Base-by-base conservation (phyloP, 495 filamentous ascomycete species). In the Neurospora cerealis region DNA sequence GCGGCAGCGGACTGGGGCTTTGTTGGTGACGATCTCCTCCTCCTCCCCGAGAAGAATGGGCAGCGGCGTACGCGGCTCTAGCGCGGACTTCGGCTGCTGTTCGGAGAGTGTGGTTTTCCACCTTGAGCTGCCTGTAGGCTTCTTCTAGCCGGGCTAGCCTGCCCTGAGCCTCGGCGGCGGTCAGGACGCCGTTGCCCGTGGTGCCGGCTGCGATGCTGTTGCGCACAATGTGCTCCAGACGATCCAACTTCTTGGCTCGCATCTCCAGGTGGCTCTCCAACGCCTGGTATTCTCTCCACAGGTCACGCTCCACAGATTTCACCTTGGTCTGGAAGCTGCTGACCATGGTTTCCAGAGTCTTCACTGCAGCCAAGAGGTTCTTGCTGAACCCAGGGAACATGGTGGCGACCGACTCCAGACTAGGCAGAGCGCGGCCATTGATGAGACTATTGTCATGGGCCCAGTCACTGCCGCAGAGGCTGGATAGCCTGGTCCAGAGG, bases 401-500 rank as follows among this genome's bases (percentile, higher is more conserved):
- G 34, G 90, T 92, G 42, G 91, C 89, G 71, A 97, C 90, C 60
- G 93, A 88, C 76, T 97, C 94, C 69, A 96, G 84, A 41, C 90
- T 92, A 0, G 93, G 93, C 8, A 95, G 83, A 15, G 87, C 87
- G 71, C 95, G 92, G 69, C 93, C 93, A 74, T 95, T 93, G 79
- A 98, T 93, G 48, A 96, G 88, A 74, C 90, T 92, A 77, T 98
- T 95, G 74, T 93, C 90, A 75, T 97, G 92, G 0, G 92, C 89
- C 96, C 96, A 99, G 78, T 98, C 96, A 0, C 88, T 85, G 38
- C 96, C 96, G 76, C 96, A 98, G 71, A 98, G 90, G 10, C 90
- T 84, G 3, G 92, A 93, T 17, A 99, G 86, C 37, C 93, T 89
- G 71, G 93, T 93, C 96, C 96, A 99, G 19, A 98, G 85, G 17